A percentile compares a stretch with the other conserved stretches of the same genome.
Conservation (phyloP, 1,139 yeast genomes). For the Pneumocystis jirovecii region DNA sequence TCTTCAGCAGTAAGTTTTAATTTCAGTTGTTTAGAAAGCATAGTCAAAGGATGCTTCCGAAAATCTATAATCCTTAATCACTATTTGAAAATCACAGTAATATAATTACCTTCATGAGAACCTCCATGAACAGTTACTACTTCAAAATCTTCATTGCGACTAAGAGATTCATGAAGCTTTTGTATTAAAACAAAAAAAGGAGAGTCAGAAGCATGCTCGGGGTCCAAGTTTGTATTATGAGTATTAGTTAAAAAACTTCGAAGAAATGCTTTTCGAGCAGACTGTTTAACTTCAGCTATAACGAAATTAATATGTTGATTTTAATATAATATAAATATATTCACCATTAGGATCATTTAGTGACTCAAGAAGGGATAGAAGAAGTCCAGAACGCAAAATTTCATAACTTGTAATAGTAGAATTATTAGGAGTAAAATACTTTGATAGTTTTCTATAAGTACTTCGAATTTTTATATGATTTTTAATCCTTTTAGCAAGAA, state of each 20-base stretch:
- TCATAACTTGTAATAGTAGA: conserved; percentile 56
- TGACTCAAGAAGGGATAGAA: conserved; percentile 33
- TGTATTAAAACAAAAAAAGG: conserved; percentile 27
- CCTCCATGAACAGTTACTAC: conserved; percentile 41
- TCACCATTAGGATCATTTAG: conserved; percentile 25
- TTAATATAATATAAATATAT: conserved; percentile 13
- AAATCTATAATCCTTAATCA: conserved; percentile 10
- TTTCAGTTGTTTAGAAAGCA: conserved; percentile 61
- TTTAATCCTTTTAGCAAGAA: background rate
- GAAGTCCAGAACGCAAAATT: conserved; percentile 52
- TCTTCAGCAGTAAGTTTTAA: conserved; percentile 35
- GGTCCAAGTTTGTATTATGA: conserved; percentile 9
- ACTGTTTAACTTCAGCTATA: background rate
- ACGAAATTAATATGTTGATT: background rate
- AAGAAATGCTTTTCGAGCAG: conserved; percentile 31
- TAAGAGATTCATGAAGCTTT: conserved; percentile 58
- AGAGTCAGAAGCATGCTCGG: background rate
- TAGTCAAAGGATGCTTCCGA: conserved; percentile 30
- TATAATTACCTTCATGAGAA: conserved; percentile 16
- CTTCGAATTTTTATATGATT: conserved; percentile 1
- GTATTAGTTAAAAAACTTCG: conserved; percentile 31
- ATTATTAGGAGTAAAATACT: conserved; percentile 21
- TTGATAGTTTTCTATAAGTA: conserved; percentile 35
- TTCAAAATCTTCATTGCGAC: conserved; percentile 63
- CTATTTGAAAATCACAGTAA: background rate